Evolutionary conservation across 306 rosid genomes (phyloP).

Genomic region (Gastrolobium bilobum): DNA sequence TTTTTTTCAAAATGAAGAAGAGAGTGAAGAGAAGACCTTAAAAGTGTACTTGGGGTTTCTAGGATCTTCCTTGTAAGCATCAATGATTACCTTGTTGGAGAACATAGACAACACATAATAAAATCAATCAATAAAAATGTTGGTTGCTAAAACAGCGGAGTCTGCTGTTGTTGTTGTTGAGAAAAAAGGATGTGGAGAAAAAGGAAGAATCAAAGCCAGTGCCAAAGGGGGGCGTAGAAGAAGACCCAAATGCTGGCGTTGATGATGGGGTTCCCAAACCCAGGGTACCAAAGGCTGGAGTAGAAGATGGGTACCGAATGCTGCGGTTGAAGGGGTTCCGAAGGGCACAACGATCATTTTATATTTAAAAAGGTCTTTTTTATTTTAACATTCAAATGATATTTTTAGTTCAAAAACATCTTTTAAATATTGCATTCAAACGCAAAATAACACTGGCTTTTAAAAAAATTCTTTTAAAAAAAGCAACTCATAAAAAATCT

Average conservation of each 20-base stretch:
- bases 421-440: no score
- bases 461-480: no score
- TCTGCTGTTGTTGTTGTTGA: conserved; percentile 65
- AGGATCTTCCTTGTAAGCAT: conserved; percentile 87
- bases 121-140: neutral
- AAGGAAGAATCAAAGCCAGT: conserved; percentile 71
- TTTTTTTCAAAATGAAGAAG: no score
- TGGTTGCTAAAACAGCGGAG: conserved; percentile 56
- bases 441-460: no score
- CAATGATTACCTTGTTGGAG: conserved; percentile 72
- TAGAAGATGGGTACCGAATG: conserved; percentile 28
- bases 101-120: conserved; percentile 19
- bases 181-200: conserved; percentile 62
- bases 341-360: neutral
- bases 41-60: conserved; percentile 92
- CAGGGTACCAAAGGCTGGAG: neutral
- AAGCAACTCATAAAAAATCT: no score
- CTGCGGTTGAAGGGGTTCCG: conserved; percentile 23
- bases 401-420: no score
- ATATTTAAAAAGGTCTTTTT: no score
- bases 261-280: no score
- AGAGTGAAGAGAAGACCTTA: conserved; percentile 66
- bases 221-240: conserved; percentile 43
- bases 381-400: no score
- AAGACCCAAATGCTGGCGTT: no score